A percentile compares a stretch with the other conserved stretches of the same genome.
Conservation (phyloP, 2,329 filamentous ascomycete genomes). For the Cercospora sojina region DNA sequence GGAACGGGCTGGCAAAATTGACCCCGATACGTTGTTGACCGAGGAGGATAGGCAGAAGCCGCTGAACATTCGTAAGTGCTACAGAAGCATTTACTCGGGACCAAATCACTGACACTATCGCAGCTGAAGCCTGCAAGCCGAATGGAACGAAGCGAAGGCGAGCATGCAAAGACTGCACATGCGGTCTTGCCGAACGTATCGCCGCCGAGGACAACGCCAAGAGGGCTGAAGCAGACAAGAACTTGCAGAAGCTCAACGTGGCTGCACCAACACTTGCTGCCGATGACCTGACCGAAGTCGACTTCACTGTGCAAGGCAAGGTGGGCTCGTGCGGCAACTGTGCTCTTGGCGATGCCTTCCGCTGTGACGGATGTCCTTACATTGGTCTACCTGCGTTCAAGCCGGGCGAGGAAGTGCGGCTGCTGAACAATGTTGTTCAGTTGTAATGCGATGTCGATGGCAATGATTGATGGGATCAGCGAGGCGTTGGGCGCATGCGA, state of each 20-base stretch:
- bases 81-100: too few relatives aligned
- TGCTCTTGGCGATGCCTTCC: conserved; percentile 79
- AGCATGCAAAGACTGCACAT: conserved; percentile 97
- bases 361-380: conserved; percentile 70
- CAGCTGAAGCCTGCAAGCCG: conserved; percentile 82
- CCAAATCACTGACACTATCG: background rate
- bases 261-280: conserved; percentile 59
- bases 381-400: conserved; percentile 94
- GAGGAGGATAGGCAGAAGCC: conserved; percentile 79
- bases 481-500: conserved; percentile 6
- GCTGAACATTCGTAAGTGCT: conserved; percentile 67
- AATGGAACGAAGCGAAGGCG: conserved; percentile 80
- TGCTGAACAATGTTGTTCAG: conserved; percentile 84
- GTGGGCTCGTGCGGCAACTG: conserved; percentile 94
- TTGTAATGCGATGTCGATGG: conserved; percentile 52
- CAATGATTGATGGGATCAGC: conserved; percentile 12
- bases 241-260: conserved; percentile 53
- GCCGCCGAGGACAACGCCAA: conserved; percentile 78
- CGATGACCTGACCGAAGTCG: conserved; percentile 82
- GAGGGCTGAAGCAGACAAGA: conserved; percentile 62
- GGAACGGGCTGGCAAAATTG: conserved; percentile 77
- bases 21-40: conserved; percentile 82
- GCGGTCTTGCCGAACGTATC: conserved; percentile 81
- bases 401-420: conserved; percentile 86
- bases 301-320: conserved; percentile 97